Conservation (phyloP, 805 yeast species). For the Cyberlindnera euphorbiae region DNA sequence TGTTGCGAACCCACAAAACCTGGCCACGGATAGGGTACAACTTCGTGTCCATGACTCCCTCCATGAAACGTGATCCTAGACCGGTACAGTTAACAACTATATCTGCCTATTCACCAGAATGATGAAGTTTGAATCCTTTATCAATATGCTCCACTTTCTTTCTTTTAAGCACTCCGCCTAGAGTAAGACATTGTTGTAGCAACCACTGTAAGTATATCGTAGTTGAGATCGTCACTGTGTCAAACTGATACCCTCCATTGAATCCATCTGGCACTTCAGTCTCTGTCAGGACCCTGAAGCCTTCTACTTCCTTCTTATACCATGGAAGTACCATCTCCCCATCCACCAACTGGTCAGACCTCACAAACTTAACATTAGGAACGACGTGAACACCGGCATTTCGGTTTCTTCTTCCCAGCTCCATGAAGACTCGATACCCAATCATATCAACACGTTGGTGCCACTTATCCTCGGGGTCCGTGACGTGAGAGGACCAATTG, state of each 20-base stretch:
- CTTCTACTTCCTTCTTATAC: constrained; percentile 41
- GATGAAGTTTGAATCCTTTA: constrained; percentile 42
- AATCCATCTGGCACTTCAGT: constrained; percentile 27
- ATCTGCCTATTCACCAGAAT: constrained; percentile 37
- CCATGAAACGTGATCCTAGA: constrained; percentile 38
- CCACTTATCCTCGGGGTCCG: constrained; percentile 29
- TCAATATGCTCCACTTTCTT: constrained; percentile 37
- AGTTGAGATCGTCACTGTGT: constrained; percentile 56
- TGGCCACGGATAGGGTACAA: constrained; percentile 59
- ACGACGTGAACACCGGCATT: constrained; percentile 40
- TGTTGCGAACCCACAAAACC: constrained; percentile 36
- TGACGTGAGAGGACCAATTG: constrained; percentile 48
- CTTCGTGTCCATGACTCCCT: constrained; percentile 42
- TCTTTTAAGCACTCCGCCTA: constrained; percentile 46
- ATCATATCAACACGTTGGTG: constrained; percentile 41
- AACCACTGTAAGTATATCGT: constrained; percentile 52
- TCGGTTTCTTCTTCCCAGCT: constrained; percentile 43
- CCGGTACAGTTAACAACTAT: constrained; percentile 59
- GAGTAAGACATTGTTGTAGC: constrained; percentile 36
- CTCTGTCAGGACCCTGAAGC: constrained; percentile 31
- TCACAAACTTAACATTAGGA: constrained; percentile 16
- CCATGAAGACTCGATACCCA: constrained; percentile 43
- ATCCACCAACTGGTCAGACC: constrained; percentile 11
- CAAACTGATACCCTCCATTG: constrained; percentile 44
- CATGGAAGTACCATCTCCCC: constrained; percentile 36